Evolutionary conservation across 805 yeast genomes (phyloP), one percentile per base, ranked within the genome.

Genomic region (Grigorovia yakushimaensis): DNA sequence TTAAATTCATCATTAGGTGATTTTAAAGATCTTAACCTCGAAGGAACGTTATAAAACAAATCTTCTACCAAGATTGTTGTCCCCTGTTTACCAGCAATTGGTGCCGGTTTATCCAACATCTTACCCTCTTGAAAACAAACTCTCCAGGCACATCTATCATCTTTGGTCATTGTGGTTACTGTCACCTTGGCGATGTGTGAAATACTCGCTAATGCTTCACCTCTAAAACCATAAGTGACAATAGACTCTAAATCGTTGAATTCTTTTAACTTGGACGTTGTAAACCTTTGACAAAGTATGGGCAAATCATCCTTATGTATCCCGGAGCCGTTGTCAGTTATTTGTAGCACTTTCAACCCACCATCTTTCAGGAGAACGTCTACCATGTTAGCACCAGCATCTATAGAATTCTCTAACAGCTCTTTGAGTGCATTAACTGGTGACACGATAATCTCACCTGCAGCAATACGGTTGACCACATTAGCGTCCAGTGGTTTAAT

Each of bases 371-470:
- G 86, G 2, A 82, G 57, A 1, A 93, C 77, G 41, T 91, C 96
- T 13, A 93, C 77, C 43, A 73, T 62, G 0, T 89, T 73, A 11
- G 95, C 70, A 0, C 75, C 72, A 0, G 98, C 97, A 62, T 93
- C 98, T 11, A 93, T 79, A 5, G 95, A 77, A 69, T 93, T 93
- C 67, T 93, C 98, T 50, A 93, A 68, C 69, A 93, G 70, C 63
- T 93, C 98, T 61, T 93, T 93, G 39, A 93, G 68, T 0, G 98
- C 98, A 62, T 91, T 93, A 5, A 91, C 84, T 0, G 98, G 98
- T 4, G 89, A 91, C 23, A 89, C 76, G 48, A 93, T 86, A 66
- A 93, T 87, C 67, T 93, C 98, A 0, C 98, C 98, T 1, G 98
- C 98, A 0, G 98, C 98, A 23, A 93, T 93, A 51, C 82, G 77